Evolutionary conservation across 1,139 yeast genomes (phyloP).

Genomic region (Geotrichum fermentans): DNA sequence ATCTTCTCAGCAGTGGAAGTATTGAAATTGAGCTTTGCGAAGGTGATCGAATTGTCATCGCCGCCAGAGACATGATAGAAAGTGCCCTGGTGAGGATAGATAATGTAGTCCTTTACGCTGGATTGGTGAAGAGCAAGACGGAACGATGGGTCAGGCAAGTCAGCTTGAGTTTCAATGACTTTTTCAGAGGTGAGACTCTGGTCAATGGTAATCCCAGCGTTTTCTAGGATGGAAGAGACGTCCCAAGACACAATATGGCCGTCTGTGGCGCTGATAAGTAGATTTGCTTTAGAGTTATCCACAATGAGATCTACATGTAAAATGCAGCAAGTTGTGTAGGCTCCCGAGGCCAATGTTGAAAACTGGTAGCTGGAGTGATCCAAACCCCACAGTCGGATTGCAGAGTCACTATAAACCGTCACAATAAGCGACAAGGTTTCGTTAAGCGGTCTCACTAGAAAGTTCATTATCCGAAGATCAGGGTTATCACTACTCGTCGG

Average conservation of each 20-base stretch:
- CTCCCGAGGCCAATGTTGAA: constrained; percentile 43
- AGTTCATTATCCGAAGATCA: constrained; percentile 83
- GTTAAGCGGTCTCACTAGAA: constrained; percentile 17
- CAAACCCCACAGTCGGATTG: constrained; percentile 61
- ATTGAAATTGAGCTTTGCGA: constrained; percentile 40
- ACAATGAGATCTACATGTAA: constrained; percentile 52
- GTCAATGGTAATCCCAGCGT: constrained; percentile 2
- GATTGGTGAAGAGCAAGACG: constrained; percentile 71
- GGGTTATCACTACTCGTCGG: constrained; percentile 51
- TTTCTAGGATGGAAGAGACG: constrained; percentile 34
- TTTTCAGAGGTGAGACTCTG: constrained; percentile 11
- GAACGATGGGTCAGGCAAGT: constrained; percentile 23
- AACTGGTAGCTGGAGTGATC: not conserved
- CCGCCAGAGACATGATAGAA: constrained; percentile 67
- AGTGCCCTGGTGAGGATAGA: constrained; percentile 9
- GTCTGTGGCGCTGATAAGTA: constrained; percentile 72
- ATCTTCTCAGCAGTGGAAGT: constrained; percentile 32
- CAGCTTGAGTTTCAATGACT: not conserved
- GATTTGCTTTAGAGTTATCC: constrained; percentile 33
- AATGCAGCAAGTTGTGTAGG: constrained; percentile 71
- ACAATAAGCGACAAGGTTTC: constrained; percentile 49
- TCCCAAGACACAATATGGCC: constrained; percentile 69
- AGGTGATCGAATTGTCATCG: constrained; percentile 75
- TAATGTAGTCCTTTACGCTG: constrained; percentile 57
- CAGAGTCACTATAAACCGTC: constrained; percentile 82